These are phyloP conservation scores for Aspergillus unguis DNA, from an alignment of 2,329 filamentous ascomycete genomes.

Conservation along the genomic window DNA sequence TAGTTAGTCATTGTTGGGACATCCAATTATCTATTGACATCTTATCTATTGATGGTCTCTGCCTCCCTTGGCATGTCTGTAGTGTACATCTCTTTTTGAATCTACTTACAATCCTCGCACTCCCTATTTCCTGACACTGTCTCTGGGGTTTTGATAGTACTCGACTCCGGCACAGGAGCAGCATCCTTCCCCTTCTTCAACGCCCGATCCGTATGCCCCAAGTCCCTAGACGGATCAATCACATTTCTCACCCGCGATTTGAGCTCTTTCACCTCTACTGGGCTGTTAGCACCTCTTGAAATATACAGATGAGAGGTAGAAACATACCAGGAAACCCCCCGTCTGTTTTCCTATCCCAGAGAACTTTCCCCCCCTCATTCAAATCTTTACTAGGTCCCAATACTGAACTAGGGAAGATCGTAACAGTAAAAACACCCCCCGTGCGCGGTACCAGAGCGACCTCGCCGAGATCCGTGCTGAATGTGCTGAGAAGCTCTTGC, in stretches of 20 bases:
- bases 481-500: slow-evolving; percentile 93
- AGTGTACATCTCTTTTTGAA: neutral
- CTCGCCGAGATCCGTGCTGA: slow-evolving; percentile 77
- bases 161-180: neutral
- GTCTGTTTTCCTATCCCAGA: slow-evolving; percentile 87
- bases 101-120: slow-evolving; percentile 19
- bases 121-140: neutral
- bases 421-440: slow-evolving; percentile 77
- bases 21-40: too few relatives aligned
- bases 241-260: slow-evolving; percentile 81
- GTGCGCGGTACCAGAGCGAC: slow-evolving; percentile 81
- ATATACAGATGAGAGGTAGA: neutral
- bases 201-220: slow-evolving; percentile 75
- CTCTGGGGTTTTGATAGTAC: too few relatives aligned
- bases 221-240: slow-evolving; percentile 70
- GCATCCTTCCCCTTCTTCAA: slow-evolving; percentile 23
- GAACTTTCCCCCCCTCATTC: slow-evolving; percentile 40
- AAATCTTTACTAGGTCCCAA: neutral
- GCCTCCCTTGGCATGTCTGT: too few relatives aligned
- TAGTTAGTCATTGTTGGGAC: too few relatives aligned
- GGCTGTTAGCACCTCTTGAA: neutral
- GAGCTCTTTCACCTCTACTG: slow-evolving; percentile 75
- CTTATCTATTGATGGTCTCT: too few relatives aligned
- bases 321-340: slow-evolving; percentile 75
- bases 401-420: slow-evolving; percentile 48